A percentile compares a stretch with the other conserved stretches of the same genome.
Evolutionary conservation across 2,329 filamentous ascomycete genomes (phyloP).

Genomic region (Fusarium poae): DNA sequence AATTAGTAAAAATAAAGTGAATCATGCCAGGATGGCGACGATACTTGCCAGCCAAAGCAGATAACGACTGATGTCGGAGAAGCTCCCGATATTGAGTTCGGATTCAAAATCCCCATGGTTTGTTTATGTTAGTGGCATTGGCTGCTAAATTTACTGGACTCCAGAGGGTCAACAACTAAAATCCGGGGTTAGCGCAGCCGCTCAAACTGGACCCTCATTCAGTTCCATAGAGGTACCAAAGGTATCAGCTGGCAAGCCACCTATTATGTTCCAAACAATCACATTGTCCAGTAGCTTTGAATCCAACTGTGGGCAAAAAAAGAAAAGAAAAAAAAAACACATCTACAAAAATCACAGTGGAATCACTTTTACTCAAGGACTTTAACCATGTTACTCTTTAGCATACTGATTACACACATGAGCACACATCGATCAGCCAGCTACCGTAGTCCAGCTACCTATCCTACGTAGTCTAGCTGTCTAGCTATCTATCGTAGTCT

Average conservation of each 20-base stretch:
- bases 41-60: background rate
- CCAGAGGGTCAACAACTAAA: too few relatives aligned
- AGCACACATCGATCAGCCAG: too few relatives aligned
- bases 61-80: slow-evolving; percentile 7
- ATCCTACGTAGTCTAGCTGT: too few relatives aligned
- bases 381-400: too few relatives aligned
- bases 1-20: slow-evolving; percentile 4
- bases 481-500: too few relatives aligned
- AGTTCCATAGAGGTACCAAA: too few relatives aligned
- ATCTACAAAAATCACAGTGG: too few relatives aligned
- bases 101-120: background rate
- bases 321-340: background rate
- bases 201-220: too few relatives aligned
- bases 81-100: slow-evolving; percentile 6
- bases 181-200: slow-evolving; percentile 25
- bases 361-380: too few relatives aligned
- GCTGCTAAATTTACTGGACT: background rate
- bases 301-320: background rate
- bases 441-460: too few relatives aligned
- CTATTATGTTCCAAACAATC: background rate
- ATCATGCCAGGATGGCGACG: background rate
- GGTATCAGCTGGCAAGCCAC: background rate
- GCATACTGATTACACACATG: too few relatives aligned
- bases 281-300: background rate
- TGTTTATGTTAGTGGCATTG: background rate